A percentile compares a stretch with the other conserved stretches of the same genome.
phyloP scores from a whole-genome alignment of 23 red algal genomes.

The Gracilariopsis chorda region DNA sequence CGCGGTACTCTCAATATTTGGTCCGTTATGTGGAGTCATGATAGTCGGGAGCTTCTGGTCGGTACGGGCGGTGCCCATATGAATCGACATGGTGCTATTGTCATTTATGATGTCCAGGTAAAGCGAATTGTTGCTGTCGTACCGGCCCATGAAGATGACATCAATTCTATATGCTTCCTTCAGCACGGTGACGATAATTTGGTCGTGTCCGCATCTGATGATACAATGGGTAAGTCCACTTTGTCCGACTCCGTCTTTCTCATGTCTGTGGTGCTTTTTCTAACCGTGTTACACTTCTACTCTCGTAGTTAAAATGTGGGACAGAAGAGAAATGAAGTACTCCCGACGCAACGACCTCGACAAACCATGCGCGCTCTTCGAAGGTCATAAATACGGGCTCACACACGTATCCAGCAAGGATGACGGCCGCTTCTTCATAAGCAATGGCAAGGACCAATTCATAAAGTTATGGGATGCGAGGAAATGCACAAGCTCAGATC shows the following conservation, averaged over 20 bases:
- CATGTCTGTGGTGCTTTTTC: too few relatives aligned
- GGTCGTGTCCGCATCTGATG: slow-evolving; percentile 68
- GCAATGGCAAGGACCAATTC: slow-evolving; percentile 79
- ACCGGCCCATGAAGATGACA: slow-evolving; percentile 67
- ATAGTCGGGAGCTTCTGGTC: slow-evolving; percentile 28
- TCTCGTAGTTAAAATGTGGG: slow-evolving; percentile 48
- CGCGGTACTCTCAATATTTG: slow-evolving; percentile 18
- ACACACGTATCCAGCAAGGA: slow-evolving; percentile 56
- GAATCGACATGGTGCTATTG: background rate
- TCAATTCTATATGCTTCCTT: slow-evolving; percentile 74
- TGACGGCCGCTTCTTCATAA: slow-evolving; percentile 77
- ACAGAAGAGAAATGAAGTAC: slow-evolving; percentile 18
- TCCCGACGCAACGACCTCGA: background rate
- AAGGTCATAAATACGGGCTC: slow-evolving; percentile 75
- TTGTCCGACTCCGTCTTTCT: too few relatives aligned
- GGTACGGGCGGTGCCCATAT: slow-evolving; percentile 14
- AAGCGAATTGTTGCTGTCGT: background rate
- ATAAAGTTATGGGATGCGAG: slow-evolving; percentile 85
- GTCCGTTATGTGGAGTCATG: slow-evolving; percentile 24
- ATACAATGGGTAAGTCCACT: slow-evolving; percentile 40
- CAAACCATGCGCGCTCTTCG: slow-evolving; percentile 53
- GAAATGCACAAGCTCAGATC: slow-evolving; percentile 6
- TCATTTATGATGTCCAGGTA: slow-evolving; percentile 39
- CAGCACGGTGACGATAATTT: slow-evolving; percentile 43
- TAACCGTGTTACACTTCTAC: background rate